These are phyloP conservation scores for Leccinum subgranulosum DNA, from an alignment of 768 basidiomycete species.

Conservation along the genomic window DNA sequence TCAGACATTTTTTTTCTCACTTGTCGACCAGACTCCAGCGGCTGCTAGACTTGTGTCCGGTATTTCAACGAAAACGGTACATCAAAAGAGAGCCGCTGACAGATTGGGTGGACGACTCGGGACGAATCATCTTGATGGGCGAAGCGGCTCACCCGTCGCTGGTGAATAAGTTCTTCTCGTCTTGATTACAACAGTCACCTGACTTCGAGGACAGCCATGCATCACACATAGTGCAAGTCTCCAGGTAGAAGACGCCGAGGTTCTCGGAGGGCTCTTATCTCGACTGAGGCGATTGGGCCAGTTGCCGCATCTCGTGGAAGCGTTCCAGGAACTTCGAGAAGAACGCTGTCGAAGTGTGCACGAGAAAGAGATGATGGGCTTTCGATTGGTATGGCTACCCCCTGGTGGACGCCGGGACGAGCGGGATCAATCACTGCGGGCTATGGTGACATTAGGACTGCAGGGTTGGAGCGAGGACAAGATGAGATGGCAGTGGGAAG, in stretches of 20 bases:
- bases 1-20: neutral
- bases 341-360: constrained; percentile 40
- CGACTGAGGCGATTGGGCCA: constrained; percentile 43
- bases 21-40: constrained; percentile 29
- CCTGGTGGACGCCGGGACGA: constrained; percentile 39
- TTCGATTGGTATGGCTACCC: constrained; percentile 39
- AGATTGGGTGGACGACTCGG: constrained; percentile 44
- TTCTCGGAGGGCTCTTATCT: constrained; percentile 30
- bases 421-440: constrained; percentile 38
- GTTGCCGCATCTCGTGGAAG: constrained; percentile 45
- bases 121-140: constrained; percentile 49
- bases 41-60: constrained; percentile 32
- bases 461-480: constrained; percentile 44
- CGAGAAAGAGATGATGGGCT: constrained; percentile 40
- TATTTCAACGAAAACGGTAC: constrained; percentile 35
- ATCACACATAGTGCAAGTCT: constrained; percentile 35
- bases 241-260: constrained; percentile 29
- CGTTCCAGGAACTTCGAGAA: constrained; percentile 55
- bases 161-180: constrained; percentile 29
- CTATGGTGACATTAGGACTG: constrained; percentile 9
- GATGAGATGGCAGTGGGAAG: constrained; percentile 48
- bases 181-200: neutral
- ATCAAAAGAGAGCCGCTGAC: constrained; percentile 33
- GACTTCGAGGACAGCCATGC: constrained; percentile 39
- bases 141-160: constrained; percentile 55